A percentile compares a stretch with the other conserved stretches of the same genome.
These are phyloP conservation scores for Beauveria australis DNA, from an alignment of 2,329 filamentous ascomycete genomes.

Conservation along the genomic window DNA sequence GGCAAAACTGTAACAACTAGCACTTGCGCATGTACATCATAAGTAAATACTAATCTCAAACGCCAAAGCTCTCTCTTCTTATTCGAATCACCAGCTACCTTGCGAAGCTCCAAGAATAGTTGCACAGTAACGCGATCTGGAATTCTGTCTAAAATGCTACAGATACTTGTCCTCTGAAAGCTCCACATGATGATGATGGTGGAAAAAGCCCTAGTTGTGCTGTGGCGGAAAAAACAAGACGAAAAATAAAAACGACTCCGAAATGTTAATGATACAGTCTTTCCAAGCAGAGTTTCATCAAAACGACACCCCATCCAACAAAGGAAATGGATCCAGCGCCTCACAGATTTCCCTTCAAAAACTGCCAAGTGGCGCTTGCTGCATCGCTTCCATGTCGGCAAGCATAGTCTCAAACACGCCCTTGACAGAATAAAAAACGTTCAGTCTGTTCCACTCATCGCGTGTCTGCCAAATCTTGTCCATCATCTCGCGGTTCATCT, in stretches of 20 bases:
- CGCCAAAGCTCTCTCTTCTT: too few relatives aligned
- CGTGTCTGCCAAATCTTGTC: conserved; percentile 75
- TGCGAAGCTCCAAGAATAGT: background rate
- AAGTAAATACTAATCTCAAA: background rate
- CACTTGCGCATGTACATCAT: background rate
- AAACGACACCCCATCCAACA: conserved; percentile 6
- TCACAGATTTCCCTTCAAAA: background rate
- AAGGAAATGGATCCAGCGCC: background rate
- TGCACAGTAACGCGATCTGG: background rate
- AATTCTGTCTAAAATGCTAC: conserved; percentile 4
- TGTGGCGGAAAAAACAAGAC: background rate
- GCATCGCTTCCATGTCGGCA: conserved; percentile 53
- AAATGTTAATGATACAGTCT: conserved; percentile 8
- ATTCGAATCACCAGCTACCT: too few relatives aligned
- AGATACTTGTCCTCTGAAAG: conserved; percentile 13
- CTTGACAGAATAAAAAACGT: conserved; percentile 56
- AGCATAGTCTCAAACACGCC: conserved; percentile 70
- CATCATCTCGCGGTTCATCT: conserved; percentile 87
- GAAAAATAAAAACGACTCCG: background rate
- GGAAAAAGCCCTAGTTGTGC: background rate
- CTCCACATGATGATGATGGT: conserved; percentile 14
- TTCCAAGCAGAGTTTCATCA: conserved; percentile 5
- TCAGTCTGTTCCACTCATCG: conserved; percentile 74
- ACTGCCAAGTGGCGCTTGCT: conserved; percentile 20
- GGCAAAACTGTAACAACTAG: conserved; percentile 28